phyloP scores from a whole-genome alignment of 306 rosid species.

The Malus sylvestris region DNA sequence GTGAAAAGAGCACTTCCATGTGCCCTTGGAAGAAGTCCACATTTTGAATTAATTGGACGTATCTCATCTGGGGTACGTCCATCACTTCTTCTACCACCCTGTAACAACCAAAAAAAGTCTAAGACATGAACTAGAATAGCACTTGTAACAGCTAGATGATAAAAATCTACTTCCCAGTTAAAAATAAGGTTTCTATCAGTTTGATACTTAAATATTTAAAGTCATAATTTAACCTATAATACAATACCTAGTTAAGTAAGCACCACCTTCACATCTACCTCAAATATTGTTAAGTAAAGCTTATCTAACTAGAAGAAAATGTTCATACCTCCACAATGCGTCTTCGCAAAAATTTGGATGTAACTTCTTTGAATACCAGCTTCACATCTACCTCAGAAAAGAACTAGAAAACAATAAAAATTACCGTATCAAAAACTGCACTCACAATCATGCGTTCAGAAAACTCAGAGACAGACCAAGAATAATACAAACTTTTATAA shows the following conservation, averaged over 20 bases:
- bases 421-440: constrained; percentile 1
- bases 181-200: not conserved
- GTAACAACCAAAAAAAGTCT: constrained; percentile 14
- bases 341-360: constrained; percentile 72
- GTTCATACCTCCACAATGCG: constrained; percentile 88
- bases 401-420: constrained; percentile 36
- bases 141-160: not conserved
- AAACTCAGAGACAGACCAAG: not conserved
- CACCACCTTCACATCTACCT: not conserved
- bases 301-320: not conserved
- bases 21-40: constrained; percentile 92
- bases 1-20: constrained; percentile 98
- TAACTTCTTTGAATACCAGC: constrained; percentile 88
- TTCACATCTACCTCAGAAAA: constrained; percentile 93
- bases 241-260: not conserved
- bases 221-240: not conserved
- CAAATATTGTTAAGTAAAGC: not conserved
- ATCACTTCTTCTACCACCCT: constrained; percentile 97
- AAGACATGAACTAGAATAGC: not conserved
- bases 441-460: not conserved
- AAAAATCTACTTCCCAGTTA: not conserved
- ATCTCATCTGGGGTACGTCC: constrained; percentile 67
- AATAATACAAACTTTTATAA: not conserved
- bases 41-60: constrained; percentile 77
- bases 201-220: not conserved